Conservation (phyloP, 768 basidiomycete species). For the Panellus pusillus region DNA sequence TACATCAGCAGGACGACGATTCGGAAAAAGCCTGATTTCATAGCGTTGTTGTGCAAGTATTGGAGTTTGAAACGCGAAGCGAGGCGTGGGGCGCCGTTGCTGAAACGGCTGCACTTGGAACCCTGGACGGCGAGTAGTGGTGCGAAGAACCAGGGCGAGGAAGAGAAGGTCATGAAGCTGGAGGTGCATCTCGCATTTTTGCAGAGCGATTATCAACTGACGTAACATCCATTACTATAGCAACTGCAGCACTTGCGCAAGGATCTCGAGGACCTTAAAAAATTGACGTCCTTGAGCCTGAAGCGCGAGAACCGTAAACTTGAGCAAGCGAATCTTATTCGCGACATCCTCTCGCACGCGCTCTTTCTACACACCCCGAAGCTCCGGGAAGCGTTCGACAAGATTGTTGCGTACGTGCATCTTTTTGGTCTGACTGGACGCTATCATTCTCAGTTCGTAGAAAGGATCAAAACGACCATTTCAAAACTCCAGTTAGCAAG, state of each 20-base stretch:
- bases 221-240: conserved; percentile 25
- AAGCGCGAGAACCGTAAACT: conserved; percentile 85
- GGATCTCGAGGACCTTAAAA: conserved; percentile 75
- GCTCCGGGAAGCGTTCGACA: conserved; percentile 66
- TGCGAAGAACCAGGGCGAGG: conserved; percentile 67
- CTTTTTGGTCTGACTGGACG: neutral
- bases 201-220: neutral
- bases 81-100: conserved; percentile 86
- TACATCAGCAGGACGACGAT: conserved; percentile 73
- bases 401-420: conserved; percentile 62
- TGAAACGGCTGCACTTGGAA: conserved; percentile 93
- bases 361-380: conserved; percentile 67
- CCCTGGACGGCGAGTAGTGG: conserved; percentile 89
- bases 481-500: conserved; percentile 80
- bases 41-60: conserved; percentile 80
- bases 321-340: conserved; percentile 63
- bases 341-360: conserved; percentile 58
- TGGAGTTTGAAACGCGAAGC: conserved; percentile 98
- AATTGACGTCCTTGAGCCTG: conserved; percentile 63
- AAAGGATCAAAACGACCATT: conserved; percentile 70
- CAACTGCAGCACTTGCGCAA: conserved; percentile 62
- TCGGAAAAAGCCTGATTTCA: conserved; percentile 74
- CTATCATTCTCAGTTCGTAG: conserved; percentile 39
- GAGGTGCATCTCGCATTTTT: conserved; percentile 50
- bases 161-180: conserved; percentile 79